Percentiles rank a stretch among this genome's conserved stretches.
These are phyloP conservation scores for Daldinia loculata DNA, from an alignment of 495 filamentous ascomycete genomes.

Conservation along the genomic window DNA sequence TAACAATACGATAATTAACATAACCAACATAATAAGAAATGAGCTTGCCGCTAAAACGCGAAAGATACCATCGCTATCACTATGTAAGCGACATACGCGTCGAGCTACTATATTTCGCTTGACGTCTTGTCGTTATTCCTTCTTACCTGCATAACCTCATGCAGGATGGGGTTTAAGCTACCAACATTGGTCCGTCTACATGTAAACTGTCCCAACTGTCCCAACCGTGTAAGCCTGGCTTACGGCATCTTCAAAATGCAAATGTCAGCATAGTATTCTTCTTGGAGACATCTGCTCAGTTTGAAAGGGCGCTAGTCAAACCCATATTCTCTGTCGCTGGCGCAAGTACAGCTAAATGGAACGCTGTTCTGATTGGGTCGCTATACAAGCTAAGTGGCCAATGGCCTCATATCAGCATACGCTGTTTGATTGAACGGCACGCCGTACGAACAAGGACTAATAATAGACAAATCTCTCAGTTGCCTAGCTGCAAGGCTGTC, in stretches of 20 bases:
- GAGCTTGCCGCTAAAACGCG: constrained; percentile 28
- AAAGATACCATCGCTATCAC: constrained; percentile 18
- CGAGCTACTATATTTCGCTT: constrained; percentile 27
- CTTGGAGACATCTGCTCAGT: not conserved
- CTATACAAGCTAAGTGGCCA: constrained; percentile 15
- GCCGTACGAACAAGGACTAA: constrained; percentile 25
- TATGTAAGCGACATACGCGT: constrained; percentile 35
- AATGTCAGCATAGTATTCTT: constrained; percentile 30
- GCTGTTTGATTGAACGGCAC: constrained; percentile 26
- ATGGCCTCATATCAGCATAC: constrained; percentile 30
- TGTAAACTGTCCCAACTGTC: constrained; percentile 9
- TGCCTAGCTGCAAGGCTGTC: constrained; percentile 33
- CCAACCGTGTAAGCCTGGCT: constrained; percentile 30
- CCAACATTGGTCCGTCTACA: constrained; percentile 27
- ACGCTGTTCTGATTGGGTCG: constrained; percentile 16
- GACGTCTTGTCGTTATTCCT: constrained; percentile 23
- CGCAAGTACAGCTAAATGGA: constrained; percentile 5
- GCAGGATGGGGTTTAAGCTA: constrained; percentile 31
- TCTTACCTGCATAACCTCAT: constrained; percentile 40
- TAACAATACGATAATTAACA: not conserved
- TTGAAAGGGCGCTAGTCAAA: constrained; percentile 15
- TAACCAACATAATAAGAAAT: constrained; percentile 16
- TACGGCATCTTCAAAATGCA: constrained; percentile 32
- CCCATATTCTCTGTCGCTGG: constrained; percentile 14
- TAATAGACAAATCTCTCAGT: constrained; percentile 32